phyloP scores from a whole-genome alignment of 2,329 filamentous ascomycete genomes.

The Sordariomycetes sp. region DNA sequence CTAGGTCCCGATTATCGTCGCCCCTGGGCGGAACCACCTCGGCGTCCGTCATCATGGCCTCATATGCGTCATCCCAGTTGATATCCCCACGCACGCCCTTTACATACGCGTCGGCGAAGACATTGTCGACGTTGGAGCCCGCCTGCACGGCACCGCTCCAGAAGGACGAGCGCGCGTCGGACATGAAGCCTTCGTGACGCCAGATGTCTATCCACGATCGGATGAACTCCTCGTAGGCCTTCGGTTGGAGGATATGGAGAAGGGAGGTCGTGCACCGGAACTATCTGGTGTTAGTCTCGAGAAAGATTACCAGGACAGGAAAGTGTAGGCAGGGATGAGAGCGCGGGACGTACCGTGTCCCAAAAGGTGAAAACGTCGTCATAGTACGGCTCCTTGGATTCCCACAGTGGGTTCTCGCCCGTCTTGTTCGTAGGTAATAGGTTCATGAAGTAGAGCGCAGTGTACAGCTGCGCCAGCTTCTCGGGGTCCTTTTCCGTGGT shows the following conservation, averaged over 20 bases:
- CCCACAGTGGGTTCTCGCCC: slow-evolving; percentile 59
- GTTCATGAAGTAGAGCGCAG: slow-evolving; percentile 59
- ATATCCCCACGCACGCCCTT: slow-evolving; percentile 54
- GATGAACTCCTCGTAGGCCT: slow-evolving; percentile 53
- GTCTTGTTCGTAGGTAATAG: slow-evolving; percentile 60
- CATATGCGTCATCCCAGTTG: slow-evolving; percentile 53
- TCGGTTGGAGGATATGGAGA: slow-evolving; percentile 54
- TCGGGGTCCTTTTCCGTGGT: slow-evolving; percentile 43
- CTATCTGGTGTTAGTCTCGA: slow-evolving; percentile 8
- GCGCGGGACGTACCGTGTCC: slow-evolving; percentile 26
- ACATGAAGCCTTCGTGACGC: slow-evolving; percentile 52
- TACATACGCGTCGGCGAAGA: slow-evolving; percentile 61
- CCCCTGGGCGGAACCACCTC: slow-evolving; percentile 52
- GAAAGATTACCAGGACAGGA: background rate
- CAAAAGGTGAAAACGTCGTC: slow-evolving; percentile 64
- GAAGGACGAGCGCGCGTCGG: slow-evolving; percentile 56
- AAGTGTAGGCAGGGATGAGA: background rate
- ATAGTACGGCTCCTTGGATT: slow-evolving; percentile 55
- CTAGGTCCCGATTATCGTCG: slow-evolving; percentile 41
- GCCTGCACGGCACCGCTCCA: slow-evolving; percentile 61
- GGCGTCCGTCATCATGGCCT: slow-evolving; percentile 57
- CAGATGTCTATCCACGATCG: slow-evolving; percentile 60
- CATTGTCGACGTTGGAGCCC: slow-evolving; percentile 60
- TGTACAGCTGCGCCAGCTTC: slow-evolving; percentile 53
- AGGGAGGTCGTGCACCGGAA: slow-evolving; percentile 57